Evolutionary conservation across 2,329 filamentous ascomycete species (phyloP).

Genomic region (Biscogniauxia sp.): DNA sequence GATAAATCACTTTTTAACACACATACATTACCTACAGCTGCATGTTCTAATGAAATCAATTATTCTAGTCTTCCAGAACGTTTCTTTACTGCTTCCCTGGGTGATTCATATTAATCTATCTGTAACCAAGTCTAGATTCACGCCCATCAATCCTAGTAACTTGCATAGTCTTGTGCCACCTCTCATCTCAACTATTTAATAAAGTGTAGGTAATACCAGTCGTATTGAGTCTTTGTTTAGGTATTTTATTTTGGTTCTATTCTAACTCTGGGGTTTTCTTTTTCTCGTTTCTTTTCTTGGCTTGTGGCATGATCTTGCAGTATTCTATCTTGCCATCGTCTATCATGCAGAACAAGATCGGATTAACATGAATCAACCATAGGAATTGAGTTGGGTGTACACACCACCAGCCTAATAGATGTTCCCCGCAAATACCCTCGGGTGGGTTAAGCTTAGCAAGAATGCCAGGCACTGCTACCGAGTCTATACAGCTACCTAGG

Average conservation of each 20-base stretch:
- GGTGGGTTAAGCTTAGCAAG: too few species aligned
- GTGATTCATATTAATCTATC: slow-evolving; percentile 5
- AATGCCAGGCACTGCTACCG: neutral
- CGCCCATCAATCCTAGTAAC: slow-evolving; percentile 1
- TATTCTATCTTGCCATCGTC: neutral
- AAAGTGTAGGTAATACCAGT: too few species aligned
- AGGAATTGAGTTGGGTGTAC: neutral
- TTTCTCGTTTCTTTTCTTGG: neutral
- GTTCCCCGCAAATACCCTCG: too few species aligned
- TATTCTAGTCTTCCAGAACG: slow-evolving; percentile 4
- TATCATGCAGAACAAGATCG: neutral
- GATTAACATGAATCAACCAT: neutral
- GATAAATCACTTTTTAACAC: neutral
- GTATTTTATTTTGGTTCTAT: too few species aligned
- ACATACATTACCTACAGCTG: slow-evolving; percentile 2
- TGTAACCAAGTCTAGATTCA: slow-evolving; percentile 1
- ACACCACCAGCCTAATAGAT: too few species aligned
- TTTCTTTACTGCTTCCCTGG: slow-evolving; percentile 5
- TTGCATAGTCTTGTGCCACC: neutral
- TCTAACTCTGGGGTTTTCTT: too few species aligned
- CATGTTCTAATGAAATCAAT: neutral
- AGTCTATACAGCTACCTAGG: neutral
- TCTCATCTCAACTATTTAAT: neutral
- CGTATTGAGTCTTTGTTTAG: too few species aligned
- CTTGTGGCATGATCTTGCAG: neutral